Base-by-base conservation (phyloP, 805 yeast species). In the Komagataella pseudopastoris region DNA sequence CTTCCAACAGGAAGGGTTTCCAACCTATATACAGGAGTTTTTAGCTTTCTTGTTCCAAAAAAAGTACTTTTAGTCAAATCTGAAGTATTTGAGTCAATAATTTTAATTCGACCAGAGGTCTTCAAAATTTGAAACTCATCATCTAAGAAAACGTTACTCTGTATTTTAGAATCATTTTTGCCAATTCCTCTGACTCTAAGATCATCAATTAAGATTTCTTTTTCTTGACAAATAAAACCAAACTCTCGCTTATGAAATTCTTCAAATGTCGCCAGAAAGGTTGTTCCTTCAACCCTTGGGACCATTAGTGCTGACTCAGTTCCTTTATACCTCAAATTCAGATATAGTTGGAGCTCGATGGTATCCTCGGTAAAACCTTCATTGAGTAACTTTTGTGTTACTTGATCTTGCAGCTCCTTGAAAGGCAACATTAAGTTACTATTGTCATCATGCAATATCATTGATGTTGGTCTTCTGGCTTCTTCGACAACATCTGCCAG, bases 301-400 rank as follows among this genome's bases (percentile, higher is more conserved):
- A 85, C 78, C 85, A 89, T 84, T 55, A 90, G 67, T 45, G 85
- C 82, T 2, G 96, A 85, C 60, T 90, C 96, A n/a, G 96, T 84
- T 6, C 96, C 96, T 55, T 79, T 79, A 61, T 86, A 90, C 60
- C 95, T 75, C 72, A 89, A 69, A 61, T 89, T 89, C 55, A 89
- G 67, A 57, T 76, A 86, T 47, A 76, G 76, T 59, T 88, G 95
- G 51, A 74, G 71, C 23, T 59, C 62, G 22, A 87, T 73, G 22
- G 71, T 67, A 3, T 66, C 63, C 4, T 63, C 64, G 0, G 57
- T 45, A 56, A 81, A 77, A 0, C 87, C 86, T 63, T 88, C 95
- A 1, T 55, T 56, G 1, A 50, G 51, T 44, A 77, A 70, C 47
- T 73, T 68, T 4, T 53, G 56, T 0, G 64, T 56, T 0, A 87